phyloP scores from a whole-genome alignment of 352 stramenopile genomes.

The Phytopythium chamaehyphon region DNA sequence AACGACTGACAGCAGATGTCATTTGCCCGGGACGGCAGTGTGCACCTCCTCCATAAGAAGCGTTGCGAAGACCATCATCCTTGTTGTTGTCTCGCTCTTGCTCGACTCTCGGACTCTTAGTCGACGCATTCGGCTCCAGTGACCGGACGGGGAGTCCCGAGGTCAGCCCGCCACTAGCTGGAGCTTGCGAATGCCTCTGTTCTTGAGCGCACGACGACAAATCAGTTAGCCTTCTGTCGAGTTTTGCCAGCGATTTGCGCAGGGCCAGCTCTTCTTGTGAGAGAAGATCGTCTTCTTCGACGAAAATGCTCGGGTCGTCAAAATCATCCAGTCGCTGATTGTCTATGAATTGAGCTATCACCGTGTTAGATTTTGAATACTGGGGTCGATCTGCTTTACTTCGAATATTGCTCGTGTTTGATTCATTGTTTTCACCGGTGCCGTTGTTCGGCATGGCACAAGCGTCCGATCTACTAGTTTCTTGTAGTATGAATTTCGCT shows the following conservation, averaged over 20 bases:
- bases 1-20: conserved; percentile 25
- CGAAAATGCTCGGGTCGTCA: neutral
- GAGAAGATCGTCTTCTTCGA: conserved; percentile 30
- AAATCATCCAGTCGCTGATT: conserved; percentile 4
- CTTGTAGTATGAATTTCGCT: no score
- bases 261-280: conserved; percentile 37
- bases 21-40: conserved; percentile 31
- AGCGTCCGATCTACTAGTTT: no score
- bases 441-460: no score
- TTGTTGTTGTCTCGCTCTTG: conserved; percentile 5
- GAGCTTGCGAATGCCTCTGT: neutral
- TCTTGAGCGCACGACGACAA: conserved; percentile 5
- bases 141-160: neutral
- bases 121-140: neutral
- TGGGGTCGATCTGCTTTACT: no score
- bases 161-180: neutral
- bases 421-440: no score
- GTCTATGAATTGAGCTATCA: neutral
- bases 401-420: no score
- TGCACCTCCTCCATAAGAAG: conserved; percentile 38
- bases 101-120: neutral
- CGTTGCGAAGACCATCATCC: conserved; percentile 19
- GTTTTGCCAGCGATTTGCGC: conserved; percentile 53
- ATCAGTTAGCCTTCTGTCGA: conserved; percentile 31
- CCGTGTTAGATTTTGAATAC: no score